Evolutionary conservation across 352 stramenopile species (phyloP).

Genomic region (Phytophthora aleatoria): DNA sequence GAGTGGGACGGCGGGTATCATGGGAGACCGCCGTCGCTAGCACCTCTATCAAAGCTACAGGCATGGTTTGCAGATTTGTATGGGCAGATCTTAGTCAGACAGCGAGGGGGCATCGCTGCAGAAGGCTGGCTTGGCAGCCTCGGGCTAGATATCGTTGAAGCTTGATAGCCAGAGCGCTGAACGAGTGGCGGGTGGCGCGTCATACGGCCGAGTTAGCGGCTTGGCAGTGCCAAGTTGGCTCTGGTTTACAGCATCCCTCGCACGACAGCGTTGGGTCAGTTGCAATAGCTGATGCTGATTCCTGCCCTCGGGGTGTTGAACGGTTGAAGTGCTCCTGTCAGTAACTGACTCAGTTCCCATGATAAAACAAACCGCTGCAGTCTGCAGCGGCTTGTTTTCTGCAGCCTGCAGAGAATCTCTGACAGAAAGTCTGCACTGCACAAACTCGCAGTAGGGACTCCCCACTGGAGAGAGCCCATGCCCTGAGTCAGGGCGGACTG

Average conservation of each 20-base stretch:
- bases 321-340: slow-evolving; percentile 12
- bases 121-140: neutral
- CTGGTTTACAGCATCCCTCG: slow-evolving; percentile 18
- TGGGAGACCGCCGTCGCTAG: neutral
- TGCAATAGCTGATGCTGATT: slow-evolving; percentile 28
- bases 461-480: too few relatives aligned
- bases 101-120: neutral
- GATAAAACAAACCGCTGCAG: neutral
- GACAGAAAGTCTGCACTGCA: too few relatives aligned
- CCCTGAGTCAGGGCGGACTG: neutral
- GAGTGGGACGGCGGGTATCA: slow-evolving; percentile 25
- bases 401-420: too few relatives aligned
- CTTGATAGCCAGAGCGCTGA: neutral
- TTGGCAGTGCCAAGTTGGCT: neutral
- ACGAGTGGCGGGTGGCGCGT: slow-evolving; percentile 9
- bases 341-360: neutral
- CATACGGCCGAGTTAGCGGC: neutral
- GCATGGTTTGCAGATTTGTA: slow-evolving; percentile 24
- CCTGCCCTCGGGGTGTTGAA: neutral
- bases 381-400: too few relatives aligned
- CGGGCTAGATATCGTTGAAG: slow-evolving; percentile 8
- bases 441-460: neutral
- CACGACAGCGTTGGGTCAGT: slow-evolving; percentile 23
- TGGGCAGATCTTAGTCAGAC: slow-evolving; percentile 21
- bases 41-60: neutral